Base-by-base conservation (phyloP, 2,329 filamentous ascomycete genomes). In the Fusarium austroafricanum region DNA sequence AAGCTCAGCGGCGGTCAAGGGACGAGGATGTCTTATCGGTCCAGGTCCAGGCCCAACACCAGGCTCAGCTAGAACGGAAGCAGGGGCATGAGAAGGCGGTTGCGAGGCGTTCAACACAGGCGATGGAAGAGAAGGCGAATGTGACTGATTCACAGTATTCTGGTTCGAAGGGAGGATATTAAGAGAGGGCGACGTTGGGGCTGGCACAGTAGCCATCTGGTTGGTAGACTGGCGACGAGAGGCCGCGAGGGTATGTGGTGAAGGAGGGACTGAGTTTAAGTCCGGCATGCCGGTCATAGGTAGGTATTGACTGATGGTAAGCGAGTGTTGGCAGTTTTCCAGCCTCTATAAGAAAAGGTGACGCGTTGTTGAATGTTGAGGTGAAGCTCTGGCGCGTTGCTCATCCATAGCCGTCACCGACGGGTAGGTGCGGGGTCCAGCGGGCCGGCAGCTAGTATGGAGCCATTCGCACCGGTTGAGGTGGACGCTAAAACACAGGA, bases 1-100 rank as follows among this genome's bases (percentile, higher is more conserved):
- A 64, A 98, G 84, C 78, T 98, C 95, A 5, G 93, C 92, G 2
- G 93, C 90, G 0, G 95, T 97, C 77, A 97, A 82, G 5, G 94
- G 94, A 35, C 93, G 87, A 8, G 95, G 94, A 77, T 97, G 94
- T 66, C 95, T 88, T 73, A 96, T 81, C 6, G 95, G 94, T 0
- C 91, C 92, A 56, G 88, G 87, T 0, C 88, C 89, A 31, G 82
- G 76, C 28, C 83, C 84, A 44, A 87, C 83, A 15, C 81, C 83
- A 2, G 82, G 78, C 45, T 79, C 78, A 2, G 42, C 31, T 5
- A 64, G 71, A 50, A 43, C 52, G n/a, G 39, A 20, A 7, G 49
- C 21, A 20, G 69, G 35, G 38, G 50, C 72, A 57, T 50, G 64
- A 29, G 64, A 65, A 4, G 65, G 67, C 4, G 77, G 74, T 26